Conservation (phyloP, 169 alveolate genomes). For the Theileria annulata region DNA sequence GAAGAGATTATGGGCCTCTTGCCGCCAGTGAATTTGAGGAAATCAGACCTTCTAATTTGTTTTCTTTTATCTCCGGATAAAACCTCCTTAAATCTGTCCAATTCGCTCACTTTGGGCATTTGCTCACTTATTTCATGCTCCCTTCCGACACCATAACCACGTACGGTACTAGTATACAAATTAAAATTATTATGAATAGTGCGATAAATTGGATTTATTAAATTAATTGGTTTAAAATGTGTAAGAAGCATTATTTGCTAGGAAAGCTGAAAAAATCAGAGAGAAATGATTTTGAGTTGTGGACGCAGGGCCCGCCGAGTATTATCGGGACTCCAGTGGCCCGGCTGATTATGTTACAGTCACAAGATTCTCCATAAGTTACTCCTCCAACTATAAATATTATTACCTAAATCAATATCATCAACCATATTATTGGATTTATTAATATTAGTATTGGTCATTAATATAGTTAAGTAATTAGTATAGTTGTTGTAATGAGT, state of each 20-base stretch:
- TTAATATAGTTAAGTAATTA: not conserved
- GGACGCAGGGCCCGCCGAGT: slow-evolving; percentile 61
- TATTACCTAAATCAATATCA: slow-evolving; percentile 64
- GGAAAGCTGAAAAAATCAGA: not conserved
- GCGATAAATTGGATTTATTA: not conserved
- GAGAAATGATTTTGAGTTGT: slow-evolving; percentile 51
- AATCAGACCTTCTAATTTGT: slow-evolving; percentile 59
- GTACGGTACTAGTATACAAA: not conserved
- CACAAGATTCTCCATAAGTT: slow-evolving; percentile 87
- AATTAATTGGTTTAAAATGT: not conserved
- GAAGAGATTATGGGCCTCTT: slow-evolving; percentile 66
- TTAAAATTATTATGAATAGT: not conserved
- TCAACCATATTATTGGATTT: not conserved
- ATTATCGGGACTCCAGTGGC: slow-evolving; percentile 63
- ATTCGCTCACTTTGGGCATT: slow-evolving; percentile 64
- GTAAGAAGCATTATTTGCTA: not conserved
- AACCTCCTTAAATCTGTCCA: slow-evolving; percentile 44
- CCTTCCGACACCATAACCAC: slow-evolving; percentile 6
- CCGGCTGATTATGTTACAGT: slow-evolving; percentile 60
- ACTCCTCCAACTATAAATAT: slow-evolving; percentile 88
- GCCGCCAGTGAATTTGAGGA: slow-evolving; percentile 67
- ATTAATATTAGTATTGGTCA: not conserved
- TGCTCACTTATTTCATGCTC: slow-evolving; percentile 60
- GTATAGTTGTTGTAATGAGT: not conserved
- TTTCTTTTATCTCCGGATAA: slow-evolving; percentile 58